These are phyloP conservation scores for Xylaria polymorpha DNA, from an alignment of 2,329 filamentous ascomycete genomes.

Conservation along the genomic window DNA sequence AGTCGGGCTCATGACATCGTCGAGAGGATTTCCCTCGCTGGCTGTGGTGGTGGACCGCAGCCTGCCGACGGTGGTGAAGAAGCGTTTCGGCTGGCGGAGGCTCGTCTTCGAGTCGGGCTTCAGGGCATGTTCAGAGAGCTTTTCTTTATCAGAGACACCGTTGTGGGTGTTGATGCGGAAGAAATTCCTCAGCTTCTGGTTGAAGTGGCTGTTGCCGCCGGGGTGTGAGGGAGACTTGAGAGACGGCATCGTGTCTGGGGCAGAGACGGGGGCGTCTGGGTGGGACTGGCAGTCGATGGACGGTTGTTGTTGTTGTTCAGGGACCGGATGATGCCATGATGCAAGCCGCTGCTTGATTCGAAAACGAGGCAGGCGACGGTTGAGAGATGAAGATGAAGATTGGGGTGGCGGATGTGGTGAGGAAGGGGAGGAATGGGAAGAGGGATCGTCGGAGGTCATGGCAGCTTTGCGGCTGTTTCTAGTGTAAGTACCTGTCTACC, in stretches of 20 bases:
- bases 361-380: conserved; percentile 44
- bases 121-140: conserved; percentile 46
- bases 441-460: conserved; percentile 41
- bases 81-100: conserved; percentile 88
- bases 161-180: conserved; percentile 72
- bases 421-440: conserved; percentile 40
- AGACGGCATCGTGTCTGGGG: conserved; percentile 56
- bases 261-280: conserved; percentile 5
- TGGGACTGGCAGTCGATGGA: conserved; percentile 25
- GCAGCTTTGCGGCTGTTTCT: conserved; percentile 38
- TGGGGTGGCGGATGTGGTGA: conserved; percentile 41
- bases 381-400: conserved; percentile 37
- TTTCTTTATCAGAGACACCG: conserved; percentile 54
- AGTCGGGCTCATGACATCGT: conserved; percentile 89
- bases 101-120: conserved; percentile 73
- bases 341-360: conserved; percentile 50
- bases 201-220: conserved; percentile 68
- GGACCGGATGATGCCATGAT: conserved; percentile 51
- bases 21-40: conserved; percentile 90
- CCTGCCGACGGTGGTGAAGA: conserved; percentile 84
- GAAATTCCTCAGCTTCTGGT: conserved; percentile 76
- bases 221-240: conserved; percentile 65
- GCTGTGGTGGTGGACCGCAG: conserved; percentile 91
- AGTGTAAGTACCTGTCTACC: neutral
- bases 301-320: conserved; percentile 38